Evolutionary conservation across 495 filamentous ascomycete genomes (phyloP), one percentile per base, ranked within the genome.

Genomic region (Neurospora tetrasperma): DNA sequence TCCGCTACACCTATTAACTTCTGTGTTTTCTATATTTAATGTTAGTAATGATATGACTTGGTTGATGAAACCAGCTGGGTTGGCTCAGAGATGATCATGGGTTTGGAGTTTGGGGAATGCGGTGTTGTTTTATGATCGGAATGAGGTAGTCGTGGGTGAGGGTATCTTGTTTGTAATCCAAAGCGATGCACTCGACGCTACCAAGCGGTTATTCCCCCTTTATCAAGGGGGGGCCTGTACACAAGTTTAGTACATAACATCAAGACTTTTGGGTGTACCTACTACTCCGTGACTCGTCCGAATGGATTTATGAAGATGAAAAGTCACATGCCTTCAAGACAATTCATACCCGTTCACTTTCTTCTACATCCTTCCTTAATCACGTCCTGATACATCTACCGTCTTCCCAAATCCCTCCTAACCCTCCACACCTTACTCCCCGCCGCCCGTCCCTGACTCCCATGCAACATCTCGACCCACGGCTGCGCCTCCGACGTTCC

Each of bases 381-480:
- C 27, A 31, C 27, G 27, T 31, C 27, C 27, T 31, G 27, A 31
- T 2, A 31, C 20, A 35, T 14, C 27, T 66, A 66, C 14, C 54
- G 23, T 14, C 70, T 79, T 12, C 86, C 86, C 11, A 89, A 72
- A 76, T 89, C 86, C 75, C 87, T 83, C 71, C 87, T 82, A 16
- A 88, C 86, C 73, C 86, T 80, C 87, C 86, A 89, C 31, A 87
- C 86, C 68, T 83, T 79, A 18, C 83, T 82, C 11, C 87, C 86
- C 11, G 83, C 81, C 27, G 83, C 81, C 76, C 86, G 79, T 71
- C 82, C 84, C 77, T 86, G 80, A 38, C 82, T 83, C 20, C 83
- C 84, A 69, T 83, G 75, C n/a, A 87, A 72, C 70, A 80, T 80
- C 71, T 89, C 84, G 31, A 88, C 80, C 87, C 87, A 89, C 35